These are phyloP conservation scores for Ceratobasidium sp. DNA, from an alignment of 1,284 basidiomycete species.

Conservation along the genomic window DNA sequence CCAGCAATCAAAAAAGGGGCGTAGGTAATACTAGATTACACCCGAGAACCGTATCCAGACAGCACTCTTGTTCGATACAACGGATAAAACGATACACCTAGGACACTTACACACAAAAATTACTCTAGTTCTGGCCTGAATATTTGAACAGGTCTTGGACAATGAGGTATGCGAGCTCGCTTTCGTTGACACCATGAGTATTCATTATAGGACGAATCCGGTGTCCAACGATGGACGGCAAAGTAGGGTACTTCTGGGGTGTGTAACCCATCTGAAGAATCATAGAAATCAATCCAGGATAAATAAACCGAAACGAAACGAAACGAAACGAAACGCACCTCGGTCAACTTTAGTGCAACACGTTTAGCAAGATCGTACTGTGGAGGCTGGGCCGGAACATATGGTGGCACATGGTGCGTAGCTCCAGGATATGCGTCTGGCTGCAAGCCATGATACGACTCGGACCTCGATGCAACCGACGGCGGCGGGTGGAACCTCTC, in stretches of 20 bases:
- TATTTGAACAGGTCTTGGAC: constrained; percentile 38
- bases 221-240: constrained; percentile 35
- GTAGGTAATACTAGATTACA: constrained; percentile 16
- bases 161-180: constrained; percentile 38
- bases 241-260: constrained; percentile 37
- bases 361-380: constrained; percentile 38
- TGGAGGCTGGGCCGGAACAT: constrained; percentile 21
- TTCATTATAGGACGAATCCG: constrained; percentile 36
- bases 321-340: constrained; percentile 8
- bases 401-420: constrained; percentile 12
- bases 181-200: constrained; percentile 36
- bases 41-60: constrained; percentile 32
- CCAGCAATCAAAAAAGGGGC: constrained; percentile 1
- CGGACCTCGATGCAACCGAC: constrained; percentile 1
- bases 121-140: constrained; percentile 14
- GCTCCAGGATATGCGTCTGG: constrained; percentile 32
- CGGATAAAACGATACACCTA: constrained; percentile 12
- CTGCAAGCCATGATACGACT: constrained; percentile 36
- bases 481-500: constrained; percentile 27
- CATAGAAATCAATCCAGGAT: not conserved
- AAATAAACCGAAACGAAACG: not conserved
- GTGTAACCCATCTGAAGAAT: constrained; percentile 29
- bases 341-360: constrained; percentile 30
- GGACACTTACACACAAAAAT: not conserved
- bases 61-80: constrained; percentile 37